A percentile compares a stretch with the other conserved stretches of the same genome.
These are phyloP conservation scores for Thelephora terrestris DNA, from an alignment of 1,284 basidiomycete genomes.

Conservation along the genomic window DNA sequence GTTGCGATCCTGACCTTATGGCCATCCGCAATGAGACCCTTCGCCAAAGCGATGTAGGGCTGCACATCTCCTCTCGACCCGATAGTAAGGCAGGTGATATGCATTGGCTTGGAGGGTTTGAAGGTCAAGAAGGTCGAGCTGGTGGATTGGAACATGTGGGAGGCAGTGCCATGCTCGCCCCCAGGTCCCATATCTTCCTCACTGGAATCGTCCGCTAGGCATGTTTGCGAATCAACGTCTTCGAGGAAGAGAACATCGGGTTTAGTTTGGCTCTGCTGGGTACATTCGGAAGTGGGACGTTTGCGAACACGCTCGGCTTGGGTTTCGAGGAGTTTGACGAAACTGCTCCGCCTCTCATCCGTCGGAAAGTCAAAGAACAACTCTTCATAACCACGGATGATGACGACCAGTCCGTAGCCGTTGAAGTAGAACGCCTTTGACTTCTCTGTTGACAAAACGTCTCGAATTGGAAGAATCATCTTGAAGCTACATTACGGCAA, in stretches of 20 bases:
- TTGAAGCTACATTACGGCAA: slow-evolving; percentile 22
- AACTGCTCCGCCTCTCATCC: slow-evolving; percentile 67
- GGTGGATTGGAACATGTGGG: slow-evolving; percentile 91
- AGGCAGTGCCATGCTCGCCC: slow-evolving; percentile 45
- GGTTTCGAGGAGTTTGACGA: slow-evolving; percentile 63
- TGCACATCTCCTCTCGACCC: slow-evolving; percentile 92
- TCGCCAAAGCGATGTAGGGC: slow-evolving; percentile 90
- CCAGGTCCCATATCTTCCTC: slow-evolving; percentile 27
- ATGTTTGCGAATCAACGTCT: slow-evolving; percentile 49
- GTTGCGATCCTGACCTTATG: slow-evolving; percentile 83
- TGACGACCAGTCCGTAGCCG: slow-evolving; percentile 80
- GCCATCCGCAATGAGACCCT: slow-evolving; percentile 85
- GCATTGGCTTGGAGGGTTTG: slow-evolving; percentile 75
- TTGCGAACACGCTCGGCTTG: slow-evolving; percentile 70
- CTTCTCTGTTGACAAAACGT: slow-evolving; percentile 77
- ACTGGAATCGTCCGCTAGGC: slow-evolving; percentile 25
- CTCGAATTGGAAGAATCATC: slow-evolving; percentile 91
- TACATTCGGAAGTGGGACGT: slow-evolving; percentile 34
- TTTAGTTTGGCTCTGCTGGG: slow-evolving; percentile 35
- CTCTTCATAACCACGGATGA: slow-evolving; percentile 94
- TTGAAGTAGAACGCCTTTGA: slow-evolving; percentile 85
- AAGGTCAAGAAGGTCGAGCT: slow-evolving; percentile 92
- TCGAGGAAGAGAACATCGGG: slow-evolving; percentile 65
- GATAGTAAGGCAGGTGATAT: slow-evolving; percentile 90
- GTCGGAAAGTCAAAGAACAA: slow-evolving; percentile 91